Evolutionary conservation across 2,329 filamentous ascomycete species (phyloP), one percentile per base, ranked within the genome.

Genomic region (Pseudocercospora eumusae): DNA sequence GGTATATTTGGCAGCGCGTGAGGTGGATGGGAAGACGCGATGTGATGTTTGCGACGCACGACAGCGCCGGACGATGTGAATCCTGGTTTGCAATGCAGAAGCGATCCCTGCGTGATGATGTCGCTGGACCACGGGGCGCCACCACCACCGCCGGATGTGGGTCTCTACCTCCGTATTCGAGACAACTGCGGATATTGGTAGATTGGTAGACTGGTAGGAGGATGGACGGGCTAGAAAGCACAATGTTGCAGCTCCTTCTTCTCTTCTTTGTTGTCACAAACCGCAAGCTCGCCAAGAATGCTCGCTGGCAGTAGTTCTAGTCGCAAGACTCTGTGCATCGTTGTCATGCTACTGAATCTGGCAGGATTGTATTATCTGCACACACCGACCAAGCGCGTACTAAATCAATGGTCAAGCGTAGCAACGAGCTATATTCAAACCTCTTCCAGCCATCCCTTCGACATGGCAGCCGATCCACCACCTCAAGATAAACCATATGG

Each of bases 401-500:
- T 57, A 11, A 10, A 18, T 1, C 36, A n/a, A 10, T 57, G 25
- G 55, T 45, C 55, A 5, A 23, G 18, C 10, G 40, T 18, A 28
- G 36, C 55, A 13, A 20, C 44, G 13, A 28, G 36, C 23, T 47
- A 31, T 47, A 15, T 31, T 1, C 1, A 23, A n/a, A 9, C 20
- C 20, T 57, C 36, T 9, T 31, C 54, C 25, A 28, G 33, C 23
- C 36, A 42, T 9, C 25, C 20, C 23, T 47, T 57, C 18, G 55
- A 57, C 40, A 47, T 44, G 4, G 23, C 53, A 44, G 28, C 18
- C 27, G 63, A 63, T 59, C 57, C 63, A n/a, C 50, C 64, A 7
- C 65, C 67, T 25, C 11, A 52, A 11, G 20, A 50, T 6, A 47
- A 60, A n/a, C 65, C 63, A 11, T 64, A 64, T 33, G 67, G 67